Evolutionary conservation across 306 rosid species (phyloP), one percentile per base, ranked within the genome.

Genomic region (Cicer arietinum): DNA sequence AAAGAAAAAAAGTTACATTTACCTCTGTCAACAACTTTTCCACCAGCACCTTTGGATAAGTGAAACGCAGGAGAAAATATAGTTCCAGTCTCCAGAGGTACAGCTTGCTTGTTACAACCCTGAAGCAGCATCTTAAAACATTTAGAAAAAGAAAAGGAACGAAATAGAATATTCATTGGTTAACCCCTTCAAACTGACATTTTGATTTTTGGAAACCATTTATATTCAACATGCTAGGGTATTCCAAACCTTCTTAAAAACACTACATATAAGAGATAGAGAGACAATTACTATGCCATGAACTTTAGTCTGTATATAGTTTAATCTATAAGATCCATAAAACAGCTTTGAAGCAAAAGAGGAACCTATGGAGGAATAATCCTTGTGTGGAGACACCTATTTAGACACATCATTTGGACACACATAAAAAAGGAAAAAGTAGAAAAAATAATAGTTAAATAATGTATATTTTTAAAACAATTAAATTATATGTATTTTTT

Each of bases 61-160:
- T 90, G 98, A 85, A 92, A 95, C 50, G 86, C 79, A 42, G 98
- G 99, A 82, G 99, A 95, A 86, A 95, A 95, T 69, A 95, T 90
- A 74, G 93, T 92, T 83, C 87, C 97, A 53, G 85, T 77, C 56
- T 77, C 81, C 50, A 74, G 74, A 79, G 84, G 84, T 12, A 22
- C 80, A 56, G 84, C 73, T 84, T 79, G 87, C 67, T 80, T 85
- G 64, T 71, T 67, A 78, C 77, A 79, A 73, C 81, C 89, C 97
- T 94, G 84, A 82, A 69, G 56, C 70, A 84, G 8, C 54, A 80
- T 56, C 69, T 41, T 53, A 51, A 47, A 71, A 59, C 44, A 74
- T 39, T 41, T 8, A 20, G 6, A 3, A 18, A 69, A 78, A 12
- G 0, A 9, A 0, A 40, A 63, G 50, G 1, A 46, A 12, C 2